Evolutionary conservation across 176 grass and related monocot genomes (phyloP), one percentile per base, ranked within the genome.

Genomic region (Microstegium vimineum): DNA sequence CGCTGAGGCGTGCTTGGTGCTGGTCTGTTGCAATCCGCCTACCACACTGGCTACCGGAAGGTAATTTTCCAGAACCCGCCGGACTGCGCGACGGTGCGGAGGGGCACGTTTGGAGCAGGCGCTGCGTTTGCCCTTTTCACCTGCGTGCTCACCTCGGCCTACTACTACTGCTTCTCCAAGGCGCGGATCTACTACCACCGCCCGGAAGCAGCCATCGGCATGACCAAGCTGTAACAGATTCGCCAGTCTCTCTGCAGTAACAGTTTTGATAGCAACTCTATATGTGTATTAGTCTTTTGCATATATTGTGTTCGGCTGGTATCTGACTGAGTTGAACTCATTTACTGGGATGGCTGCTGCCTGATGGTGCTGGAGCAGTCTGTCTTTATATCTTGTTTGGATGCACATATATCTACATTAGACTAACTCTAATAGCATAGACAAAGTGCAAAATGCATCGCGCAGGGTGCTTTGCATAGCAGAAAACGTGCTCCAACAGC

Each of bases 1-100:
- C 72, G 92, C 90, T 2, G 95, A 93, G 82, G 75, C 81, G 2
- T 98, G 88, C 88, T 27, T 98, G 46, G 66, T 98, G 95, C 95
- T 30, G 95, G 92, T 34, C 67, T 92, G 12, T 85, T 93, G 57
- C 84, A 86, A 28, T 90, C 94, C 1, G 92, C 95, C 13, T 95
- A 95, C 86, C 95, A 98, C 84, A 98, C 95, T 2, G 62, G 89
- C 49, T 93, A 93, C 86, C 83, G 90, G 54, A 76, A 27, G 0
- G 36, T 98, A 4, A 56, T 88, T 77, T 88, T 86, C 3, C 45
- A 54, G 14, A 90, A 94, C 84, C 84, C 86, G 1, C 95, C 92
- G 6, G 90, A 88, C 43, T 98, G 95, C 10, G 75, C 82, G 75
- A 86, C 87, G 1, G 70, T 98, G 40, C 82, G 90, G 23, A 85